Conservation (phyloP, 495 filamentous ascomycete genomes). For the Penicillium tannophilum region DNA sequence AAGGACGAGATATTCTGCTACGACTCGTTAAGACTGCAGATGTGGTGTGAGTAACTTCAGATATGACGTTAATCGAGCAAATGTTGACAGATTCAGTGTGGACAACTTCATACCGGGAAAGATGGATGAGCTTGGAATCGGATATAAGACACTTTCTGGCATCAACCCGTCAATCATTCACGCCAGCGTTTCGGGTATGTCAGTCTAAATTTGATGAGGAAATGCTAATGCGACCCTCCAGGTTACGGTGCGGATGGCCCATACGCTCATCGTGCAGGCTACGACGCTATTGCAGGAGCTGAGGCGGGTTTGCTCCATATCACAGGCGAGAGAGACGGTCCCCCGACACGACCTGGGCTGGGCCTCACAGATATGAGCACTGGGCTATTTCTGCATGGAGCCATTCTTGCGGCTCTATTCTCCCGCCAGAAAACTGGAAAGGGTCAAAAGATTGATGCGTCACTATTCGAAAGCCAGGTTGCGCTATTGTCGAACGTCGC, state of each 20-base stretch:
- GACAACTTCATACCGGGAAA: slow-evolving; percentile 89
- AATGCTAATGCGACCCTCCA: slow-evolving; percentile 2
- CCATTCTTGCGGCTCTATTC: slow-evolving; percentile 80
- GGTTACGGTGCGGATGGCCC: slow-evolving; percentile 85
- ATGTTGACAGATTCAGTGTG: slow-evolving; percentile 42
- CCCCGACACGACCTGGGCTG: slow-evolving; percentile 87
- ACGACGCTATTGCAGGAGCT: slow-evolving; percentile 93
- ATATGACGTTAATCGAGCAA: neutral
- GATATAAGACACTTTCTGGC: slow-evolving; percentile 66
- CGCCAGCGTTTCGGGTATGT: slow-evolving; percentile 31
- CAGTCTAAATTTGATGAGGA: neutral
- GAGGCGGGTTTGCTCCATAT: slow-evolving; percentile 94
- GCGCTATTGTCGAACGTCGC: slow-evolving; percentile 85
- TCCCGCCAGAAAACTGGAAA: slow-evolving; percentile 59
- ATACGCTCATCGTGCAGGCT: slow-evolving; percentile 76
- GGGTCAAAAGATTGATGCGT: slow-evolving; percentile 84
- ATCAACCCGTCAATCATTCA: slow-evolving; percentile 63
- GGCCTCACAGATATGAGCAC: slow-evolving; percentile 89
- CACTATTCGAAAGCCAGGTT: slow-evolving; percentile 82
- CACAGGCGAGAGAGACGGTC: slow-evolving; percentile 76
- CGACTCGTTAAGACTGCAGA: slow-evolving; percentile 72
- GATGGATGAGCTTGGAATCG: slow-evolving; percentile 76
- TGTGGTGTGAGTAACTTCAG: slow-evolving; percentile 52
- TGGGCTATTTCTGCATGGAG: slow-evolving; percentile 81
- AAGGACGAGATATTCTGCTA: slow-evolving; percentile 74